phyloP scores from a whole-genome alignment of 768 basidiomycete genomes.

The Phaffia tasmanica region DNA sequence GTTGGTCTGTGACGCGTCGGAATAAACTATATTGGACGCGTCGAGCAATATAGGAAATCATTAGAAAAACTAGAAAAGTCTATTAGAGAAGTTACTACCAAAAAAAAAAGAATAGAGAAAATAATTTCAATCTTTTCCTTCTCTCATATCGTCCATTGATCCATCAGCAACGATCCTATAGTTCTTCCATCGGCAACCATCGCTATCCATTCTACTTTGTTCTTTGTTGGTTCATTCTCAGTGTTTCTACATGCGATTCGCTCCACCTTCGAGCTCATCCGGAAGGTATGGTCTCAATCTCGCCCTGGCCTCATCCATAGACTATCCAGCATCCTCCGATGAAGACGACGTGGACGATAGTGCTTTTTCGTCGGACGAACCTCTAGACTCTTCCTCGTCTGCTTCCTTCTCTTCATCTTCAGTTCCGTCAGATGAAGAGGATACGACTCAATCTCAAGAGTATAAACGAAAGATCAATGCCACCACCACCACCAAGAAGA shows the following conservation, averaged over 20 bases:
- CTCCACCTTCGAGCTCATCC: no score
- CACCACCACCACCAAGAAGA: neutral
- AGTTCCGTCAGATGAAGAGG: neutral
- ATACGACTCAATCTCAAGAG: neutral
- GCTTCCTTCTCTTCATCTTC: neutral
- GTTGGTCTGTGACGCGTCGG: neutral
- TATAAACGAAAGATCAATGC: neutral
- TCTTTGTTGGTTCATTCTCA: no score
- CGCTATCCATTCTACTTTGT: no score
- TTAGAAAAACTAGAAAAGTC: no score
- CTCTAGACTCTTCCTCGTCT: neutral
- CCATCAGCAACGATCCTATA: neutral
- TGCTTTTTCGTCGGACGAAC: neutral
- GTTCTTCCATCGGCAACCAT: no score
- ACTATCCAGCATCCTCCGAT: no score
- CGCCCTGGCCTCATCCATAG: no score
- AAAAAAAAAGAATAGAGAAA: neutral
- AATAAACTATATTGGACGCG: neutral
- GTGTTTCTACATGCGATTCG: no score
- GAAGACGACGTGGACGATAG: neutral
- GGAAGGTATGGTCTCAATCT: no score
- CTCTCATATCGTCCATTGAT: no score
- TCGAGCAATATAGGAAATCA: neutral
- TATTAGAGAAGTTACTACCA: neutral
- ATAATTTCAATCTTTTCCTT: neutral